A percentile compares a stretch with the other conserved stretches of the same genome.
Evolutionary conservation across 495 filamentous ascomycete species (phyloP).

Genomic region (Aspergillus homomorphus): DNA sequence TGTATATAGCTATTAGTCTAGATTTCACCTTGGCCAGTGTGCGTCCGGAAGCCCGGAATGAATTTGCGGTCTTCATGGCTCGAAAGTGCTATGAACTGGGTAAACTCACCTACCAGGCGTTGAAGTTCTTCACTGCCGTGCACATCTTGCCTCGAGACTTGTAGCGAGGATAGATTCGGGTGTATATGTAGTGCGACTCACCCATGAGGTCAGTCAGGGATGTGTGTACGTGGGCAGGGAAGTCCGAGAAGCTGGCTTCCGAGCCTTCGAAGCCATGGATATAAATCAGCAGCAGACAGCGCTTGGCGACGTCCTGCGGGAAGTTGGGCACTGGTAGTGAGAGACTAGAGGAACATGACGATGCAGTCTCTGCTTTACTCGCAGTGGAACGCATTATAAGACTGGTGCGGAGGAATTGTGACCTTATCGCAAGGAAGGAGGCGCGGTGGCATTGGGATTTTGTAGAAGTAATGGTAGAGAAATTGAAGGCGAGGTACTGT

Average conservation of each 20-base stretch:
- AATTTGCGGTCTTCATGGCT: too few species aligned
- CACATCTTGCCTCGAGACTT: conserved; percentile 73
- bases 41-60: too few species aligned
- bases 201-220: conserved; percentile 63
- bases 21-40: too few species aligned
- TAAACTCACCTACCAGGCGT: conserved; percentile 57
- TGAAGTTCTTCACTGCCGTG: conserved; percentile 76
- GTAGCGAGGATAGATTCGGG: conserved; percentile 90
- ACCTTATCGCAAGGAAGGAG: too few species aligned
- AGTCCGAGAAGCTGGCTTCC: conserved; percentile 81
- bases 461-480: too few species aligned
- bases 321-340: neutral
- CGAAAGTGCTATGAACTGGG: too few species aligned
- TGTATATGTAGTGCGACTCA: conserved; percentile 76
- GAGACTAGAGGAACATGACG: neutral
- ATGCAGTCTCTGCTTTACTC: too few species aligned
- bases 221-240: conserved; percentile 84
- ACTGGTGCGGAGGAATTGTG: too few species aligned
- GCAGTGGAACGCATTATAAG: too few species aligned
- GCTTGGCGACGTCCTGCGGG: conserved; percentile 13
- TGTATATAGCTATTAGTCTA: neutral
- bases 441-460: too few species aligned
- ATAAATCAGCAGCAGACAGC: conserved; percentile 75
- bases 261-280: conserved; percentile 94
- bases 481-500: too few species aligned